Evolutionary conservation across 306 rosid genomes (phyloP), one percentile per base, ranked within the genome.

Genomic region (Lagenaria siceraria): DNA sequence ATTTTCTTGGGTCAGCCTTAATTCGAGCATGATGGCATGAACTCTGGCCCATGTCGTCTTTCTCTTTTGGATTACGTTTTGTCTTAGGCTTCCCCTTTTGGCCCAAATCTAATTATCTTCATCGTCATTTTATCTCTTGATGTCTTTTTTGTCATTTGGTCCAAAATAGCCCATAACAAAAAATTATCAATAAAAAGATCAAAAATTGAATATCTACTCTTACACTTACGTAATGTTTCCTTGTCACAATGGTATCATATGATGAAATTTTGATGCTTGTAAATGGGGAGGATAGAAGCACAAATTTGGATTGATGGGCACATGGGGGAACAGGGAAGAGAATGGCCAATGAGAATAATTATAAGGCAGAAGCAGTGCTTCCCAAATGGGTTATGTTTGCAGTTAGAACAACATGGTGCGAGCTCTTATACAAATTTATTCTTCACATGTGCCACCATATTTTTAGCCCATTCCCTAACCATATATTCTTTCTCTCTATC

Each of bases 401-500:
- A 68, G 52, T 42, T 68, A 1, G 5, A 42, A 19, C 2, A 68
- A 68, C 74, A 68, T 38, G 74, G 54, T 40, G 31, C 33, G 53
- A 68, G 19, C n/a, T 62, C 48, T 24, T 18, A 51, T 51, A 36
- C 73, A 65, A 3, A 38, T 65, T 31, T 65, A 65, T 65, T 65
- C 73, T 24, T 46, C 18, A 65, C 53, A 68, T 68, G 33, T 40
- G 31, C 52, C 5, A 11, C 53, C 53, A 38, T 49, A 46, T 33
- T 66, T 38, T 7, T 22, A 10, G 74, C 52, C 74, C 52, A 68
- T 68, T 68, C 74, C 74, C 49, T 42, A 66, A 66, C 74, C 74
- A 66, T 46, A 46, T 46, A 46, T 46, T 46, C 52, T 64, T 31
- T 60, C 48, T 42, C 10, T 10, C 3, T 10, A 10, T 60, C 63